Percentiles rank a stretch among this genome's conserved stretches.
phyloP scores from a whole-genome alignment of 202 grass and related monocot genomes.

The Musa balbisiana region DNA sequence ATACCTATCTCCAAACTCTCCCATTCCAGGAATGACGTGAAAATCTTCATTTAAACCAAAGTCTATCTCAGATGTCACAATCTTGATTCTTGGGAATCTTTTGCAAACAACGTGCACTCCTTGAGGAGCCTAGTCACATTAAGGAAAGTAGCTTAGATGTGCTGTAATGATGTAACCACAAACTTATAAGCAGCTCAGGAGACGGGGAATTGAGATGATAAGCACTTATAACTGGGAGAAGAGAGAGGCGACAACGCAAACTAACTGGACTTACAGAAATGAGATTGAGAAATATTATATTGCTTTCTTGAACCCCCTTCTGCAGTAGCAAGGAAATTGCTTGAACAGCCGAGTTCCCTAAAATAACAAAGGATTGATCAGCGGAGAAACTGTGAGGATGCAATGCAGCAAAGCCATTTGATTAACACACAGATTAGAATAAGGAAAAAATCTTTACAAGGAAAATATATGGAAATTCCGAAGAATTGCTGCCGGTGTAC shows the following conservation, averaged over 20 bases:
- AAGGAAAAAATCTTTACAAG: too few relatives aligned
- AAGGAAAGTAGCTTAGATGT: not conserved
- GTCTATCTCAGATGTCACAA: conserved; percentile 44
- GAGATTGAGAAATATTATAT: conserved; percentile 91
- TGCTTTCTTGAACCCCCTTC: conserved; percentile 81
- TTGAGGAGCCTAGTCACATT: conserved; percentile 34
- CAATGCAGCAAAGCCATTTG: too few relatives aligned
- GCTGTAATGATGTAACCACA: not conserved
- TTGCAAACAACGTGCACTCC: conserved; percentile 39
- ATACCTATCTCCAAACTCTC: conserved; percentile 44
- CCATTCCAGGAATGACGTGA: conserved; percentile 43
- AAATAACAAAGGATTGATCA: conserved; percentile 21
- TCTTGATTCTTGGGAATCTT: conserved; percentile 40
- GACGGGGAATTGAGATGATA: too few relatives aligned
- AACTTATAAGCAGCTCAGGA: not conserved
- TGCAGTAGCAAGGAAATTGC: conserved; percentile 76
- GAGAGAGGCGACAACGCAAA: too few relatives aligned
- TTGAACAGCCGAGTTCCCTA: conserved; percentile 94
- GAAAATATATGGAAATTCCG: too few relatives aligned
- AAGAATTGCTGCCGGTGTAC: too few relatives aligned
- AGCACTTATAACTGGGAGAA: too few relatives aligned
- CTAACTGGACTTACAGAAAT: conserved; percentile 57
- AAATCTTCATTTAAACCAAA: conserved; percentile 36
- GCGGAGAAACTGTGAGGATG: too few relatives aligned
- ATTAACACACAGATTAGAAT: too few relatives aligned